Evolutionary conservation across 208 protist species (phyloP), one percentile per base, ranked within the genome.

Genomic region (Acanthamoeba triangularis): DNA sequence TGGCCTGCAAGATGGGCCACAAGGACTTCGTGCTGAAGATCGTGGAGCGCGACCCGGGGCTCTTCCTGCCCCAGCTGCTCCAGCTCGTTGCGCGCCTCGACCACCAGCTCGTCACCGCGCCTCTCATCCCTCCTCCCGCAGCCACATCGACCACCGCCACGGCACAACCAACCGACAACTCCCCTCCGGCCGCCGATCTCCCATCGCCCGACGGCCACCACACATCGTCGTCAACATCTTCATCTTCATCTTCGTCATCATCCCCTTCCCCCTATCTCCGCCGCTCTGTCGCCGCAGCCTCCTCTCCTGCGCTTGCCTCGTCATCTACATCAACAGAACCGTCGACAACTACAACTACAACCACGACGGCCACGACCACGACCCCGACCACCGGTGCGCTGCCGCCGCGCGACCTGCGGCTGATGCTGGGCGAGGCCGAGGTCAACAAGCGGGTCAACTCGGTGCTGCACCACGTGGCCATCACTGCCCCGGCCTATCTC

Each of bases 1-100:
- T 87, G 41, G 78, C 78, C 28, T 87, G 78, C 49, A 87, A 87
- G 33, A 49, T 87, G 41, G 78, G 78, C n/a, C 78, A 87, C 30
- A 87, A 87, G 47, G 78, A 87, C 41, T 87, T 87, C 28, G 78
- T 87, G 41, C 49, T 87, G 41, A 44, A 30, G 49, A 13, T 87
- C 2, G 47, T 87, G n/a, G 78, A 87, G 28, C 41, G 47, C 28
- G 49, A 87, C 78, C 78, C 78, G 18, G n/a, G 23, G 10, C 47
- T 87, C 30, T 87, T 87, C 49, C 78, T 87, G 18, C 47, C 47
- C 23, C 78, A 87, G 30, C 41, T 87, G 11, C 49, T 87, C 18
- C 78, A 56, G 23, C 78, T 87, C n/a, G 47, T 87, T 4, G 49
- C 49, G 18, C 78, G 49, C 20, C 30, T 87, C 28, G 78, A 87